Evolutionary conservation across 345 rosid genomes (phyloP), one percentile per base, ranked within the genome.

Genomic region (Erucastrum elatum): DNA sequence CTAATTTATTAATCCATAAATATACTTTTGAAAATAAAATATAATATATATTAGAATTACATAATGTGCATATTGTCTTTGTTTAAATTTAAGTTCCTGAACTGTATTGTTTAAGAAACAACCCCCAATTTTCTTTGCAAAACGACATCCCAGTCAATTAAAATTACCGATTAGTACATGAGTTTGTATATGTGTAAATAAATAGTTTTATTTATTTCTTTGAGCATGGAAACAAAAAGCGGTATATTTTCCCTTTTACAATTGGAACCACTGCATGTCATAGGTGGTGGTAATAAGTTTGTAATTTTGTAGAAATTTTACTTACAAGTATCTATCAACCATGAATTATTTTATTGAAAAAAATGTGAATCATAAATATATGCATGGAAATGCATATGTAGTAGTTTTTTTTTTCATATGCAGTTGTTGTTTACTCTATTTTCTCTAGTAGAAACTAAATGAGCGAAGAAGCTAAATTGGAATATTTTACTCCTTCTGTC

Each of bases 241-340:
- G 71, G 71, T 75, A 58, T 66, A 55, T 34, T 5, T 9, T 34
- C 64, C 51, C 1, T 51, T 30, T 51, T 74, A 74, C 77, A 31
- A 8, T 64, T 5, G 71, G 46, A 31, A 51, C n/a, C 6, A 46
- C 46, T 16, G 31, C 68, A 66, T 37, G 64, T 65, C 56, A 49
- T 66, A 37, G 78, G 65, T 75, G 58, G 21, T 75, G 58, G 21
- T 66, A 35, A 39, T 9, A 39, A n/a, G 15, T 72, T 72, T n/a
- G 71, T 74, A 74, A 30, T 30, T 63, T 11, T 64, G 26, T 49
- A 31, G 35, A 49, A n/a, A n/a, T 64, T 21, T 33, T 64, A 33
- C 44, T 34, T 64, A 2, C 44, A 30, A 49, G 12, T 21, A 64
- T 4, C 1, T 33, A 51, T 64, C 29, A 46, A 64, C 26, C 26